Conservation (phyloP, 2,329 filamentous ascomycete genomes). For the Nigrograna mackinnonii region DNA sequence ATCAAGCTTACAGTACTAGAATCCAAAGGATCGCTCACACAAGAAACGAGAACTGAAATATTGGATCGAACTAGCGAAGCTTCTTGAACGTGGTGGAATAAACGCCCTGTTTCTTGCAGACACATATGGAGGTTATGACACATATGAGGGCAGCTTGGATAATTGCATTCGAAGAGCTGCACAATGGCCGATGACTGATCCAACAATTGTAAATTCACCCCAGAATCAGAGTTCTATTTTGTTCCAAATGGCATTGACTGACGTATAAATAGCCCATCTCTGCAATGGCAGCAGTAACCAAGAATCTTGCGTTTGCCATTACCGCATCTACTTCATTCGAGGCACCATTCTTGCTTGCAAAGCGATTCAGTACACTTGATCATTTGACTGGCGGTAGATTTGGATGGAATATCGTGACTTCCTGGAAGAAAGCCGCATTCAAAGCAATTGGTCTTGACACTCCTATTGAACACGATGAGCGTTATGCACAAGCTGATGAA, state of each 20-base stretch:
- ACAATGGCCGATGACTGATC: slow-evolving; percentile 69
- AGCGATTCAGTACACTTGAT: slow-evolving; percentile 65
- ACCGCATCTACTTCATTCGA: slow-evolving; percentile 67
- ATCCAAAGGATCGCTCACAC: slow-evolving; percentile 63
- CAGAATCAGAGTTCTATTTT: slow-evolving; percentile 8
- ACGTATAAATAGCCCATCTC: slow-evolving; percentile 42
- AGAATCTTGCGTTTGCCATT: slow-evolving; percentile 65
- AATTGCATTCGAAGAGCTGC: slow-evolving; percentile 65
- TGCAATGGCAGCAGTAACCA: slow-evolving; percentile 69
- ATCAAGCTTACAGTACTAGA: slow-evolving; percentile 41
- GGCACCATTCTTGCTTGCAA: slow-evolving; percentile 64
- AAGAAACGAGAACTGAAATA: slow-evolving; percentile 64
- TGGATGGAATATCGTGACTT: slow-evolving; percentile 70
- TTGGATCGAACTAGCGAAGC: slow-evolving; percentile 66
- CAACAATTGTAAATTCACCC: slow-evolving; percentile 56
- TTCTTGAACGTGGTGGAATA: slow-evolving; percentile 65
- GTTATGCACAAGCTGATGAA: slow-evolving; percentile 64
- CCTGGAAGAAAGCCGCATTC: slow-evolving; percentile 65
- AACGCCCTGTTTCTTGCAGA: slow-evolving; percentile 70
- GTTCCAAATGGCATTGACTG: no score
- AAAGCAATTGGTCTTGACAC: slow-evolving; percentile 64
- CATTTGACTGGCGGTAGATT: slow-evolving; percentile 65
- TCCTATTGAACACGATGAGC: slow-evolving; percentile 63
- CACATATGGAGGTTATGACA: slow-evolving; percentile 67
- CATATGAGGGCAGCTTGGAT: slow-evolving; percentile 62